phyloP scores from a whole-genome alignment of 805 yeast species.

The Ogataea chonburiensis region DNA sequence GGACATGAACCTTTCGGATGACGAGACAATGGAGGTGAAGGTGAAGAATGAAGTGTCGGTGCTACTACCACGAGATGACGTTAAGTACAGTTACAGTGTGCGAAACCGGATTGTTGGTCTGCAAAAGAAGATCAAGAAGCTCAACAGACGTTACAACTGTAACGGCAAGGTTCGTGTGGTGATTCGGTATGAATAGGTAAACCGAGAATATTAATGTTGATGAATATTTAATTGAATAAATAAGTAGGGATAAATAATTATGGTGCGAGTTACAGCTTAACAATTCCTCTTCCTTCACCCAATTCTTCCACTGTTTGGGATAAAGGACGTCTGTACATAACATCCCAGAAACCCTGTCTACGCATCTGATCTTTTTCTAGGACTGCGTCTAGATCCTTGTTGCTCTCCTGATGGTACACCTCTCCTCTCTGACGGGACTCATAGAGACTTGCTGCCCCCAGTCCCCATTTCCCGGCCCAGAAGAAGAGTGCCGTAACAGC shows the following conservation, averaged over 20 bases:
- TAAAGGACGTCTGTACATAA: slow-evolving; percentile 75
- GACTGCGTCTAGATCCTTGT: slow-evolving; percentile 37
- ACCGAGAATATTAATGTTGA: slow-evolving; percentile 1
- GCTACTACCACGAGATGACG: slow-evolving; percentile 46
- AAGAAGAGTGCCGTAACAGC: slow-evolving; percentile 41
- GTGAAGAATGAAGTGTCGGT: slow-evolving; percentile 32
- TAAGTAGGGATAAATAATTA: slow-evolving; percentile 13
- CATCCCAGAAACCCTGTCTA: slow-evolving; percentile 74
- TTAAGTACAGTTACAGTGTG: slow-evolving; percentile 59
- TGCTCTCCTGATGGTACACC: slow-evolving; percentile 39
- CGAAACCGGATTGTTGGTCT: slow-evolving; percentile 56
- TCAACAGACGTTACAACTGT: slow-evolving; percentile 44
- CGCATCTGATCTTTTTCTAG: slow-evolving; percentile 32
- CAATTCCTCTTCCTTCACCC: slow-evolving; percentile 66
- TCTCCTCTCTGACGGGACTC: slow-evolving; percentile 40
- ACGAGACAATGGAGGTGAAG: slow-evolving; percentile 24
- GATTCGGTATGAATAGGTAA: slow-evolving; percentile 40
- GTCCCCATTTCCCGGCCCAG: slow-evolving; percentile 55
- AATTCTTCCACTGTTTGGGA: slow-evolving; percentile 74
- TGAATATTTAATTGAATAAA: slow-evolving; percentile 12
- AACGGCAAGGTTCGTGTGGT: slow-evolving; percentile 51
- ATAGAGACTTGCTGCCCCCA: slow-evolving; percentile 44
- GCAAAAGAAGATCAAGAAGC: slow-evolving; percentile 59
- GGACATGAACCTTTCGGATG: slow-evolving; percentile 23
- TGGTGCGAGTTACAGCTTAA: slow-evolving; percentile 24